Conservation (phyloP, 2,329 filamentous ascomycete genomes). For the Trichoderma lentiforme region DNA sequence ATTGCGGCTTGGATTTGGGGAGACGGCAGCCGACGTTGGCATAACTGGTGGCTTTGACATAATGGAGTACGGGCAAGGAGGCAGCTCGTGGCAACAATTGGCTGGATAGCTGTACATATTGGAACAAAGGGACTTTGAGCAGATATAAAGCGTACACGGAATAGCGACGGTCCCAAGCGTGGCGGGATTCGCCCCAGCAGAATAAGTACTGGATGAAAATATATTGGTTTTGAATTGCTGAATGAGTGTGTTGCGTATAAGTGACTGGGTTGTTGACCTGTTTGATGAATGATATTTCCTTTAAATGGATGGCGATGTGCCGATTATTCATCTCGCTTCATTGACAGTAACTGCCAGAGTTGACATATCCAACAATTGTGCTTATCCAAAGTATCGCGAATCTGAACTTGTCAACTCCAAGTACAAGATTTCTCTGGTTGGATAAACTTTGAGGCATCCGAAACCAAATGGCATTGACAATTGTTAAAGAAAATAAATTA, state of each 20-base stretch:
- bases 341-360: neutral
- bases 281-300: neutral
- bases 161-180: neutral
- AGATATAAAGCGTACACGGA: constrained; percentile 9
- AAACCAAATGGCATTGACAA: neutral
- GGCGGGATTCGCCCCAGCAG: neutral
- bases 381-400: neutral
- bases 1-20: constrained; percentile 5
- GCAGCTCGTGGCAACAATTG: neutral
- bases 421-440: no score
- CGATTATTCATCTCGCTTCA: neutral
- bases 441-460: neutral
- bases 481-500: no score
- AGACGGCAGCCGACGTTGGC: neutral
- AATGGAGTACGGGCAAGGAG: neutral
- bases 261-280: neutral
- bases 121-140: neutral
- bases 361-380: neutral
- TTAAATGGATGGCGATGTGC: neutral
- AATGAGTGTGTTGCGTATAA: neutral
- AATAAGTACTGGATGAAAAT: constrained; percentile 10
- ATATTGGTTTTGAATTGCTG: constrained; percentile 7
- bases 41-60: constrained; percentile 9
- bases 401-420: neutral
- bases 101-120: constrained; percentile 18